phyloP scores from a whole-genome alignment of 2,329 filamentous ascomycete genomes.

The Coleophoma crateriformis region DNA sequence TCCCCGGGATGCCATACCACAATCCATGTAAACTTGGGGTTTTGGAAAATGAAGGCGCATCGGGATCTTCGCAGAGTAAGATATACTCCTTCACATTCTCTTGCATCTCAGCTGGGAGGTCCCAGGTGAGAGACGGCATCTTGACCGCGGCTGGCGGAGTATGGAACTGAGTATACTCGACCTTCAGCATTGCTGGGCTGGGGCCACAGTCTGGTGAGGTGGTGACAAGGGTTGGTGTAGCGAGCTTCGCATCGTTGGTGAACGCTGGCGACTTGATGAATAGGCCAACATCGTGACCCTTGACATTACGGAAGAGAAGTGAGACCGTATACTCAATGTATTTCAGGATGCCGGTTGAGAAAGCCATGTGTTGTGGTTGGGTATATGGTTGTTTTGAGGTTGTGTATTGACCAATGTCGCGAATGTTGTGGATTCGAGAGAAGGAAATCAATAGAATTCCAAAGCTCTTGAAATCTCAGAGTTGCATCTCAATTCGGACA shows the following conservation, averaged over 20 bases:
- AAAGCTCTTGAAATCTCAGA: no score
- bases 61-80: constrained; percentile 26
- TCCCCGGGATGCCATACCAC: constrained; percentile 25
- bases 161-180: constrained; percentile 4
- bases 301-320: constrained; percentile 1
- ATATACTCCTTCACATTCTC: constrained; percentile 9
- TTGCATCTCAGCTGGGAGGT: constrained; percentile 3
- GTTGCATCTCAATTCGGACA: no score
- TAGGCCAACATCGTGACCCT: constrained; percentile 7
- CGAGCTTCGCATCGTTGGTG: background rate
- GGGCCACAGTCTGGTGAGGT: background rate
- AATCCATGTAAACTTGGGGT: constrained; percentile 23
- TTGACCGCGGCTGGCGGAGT: background rate
- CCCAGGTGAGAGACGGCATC: constrained; percentile 3
- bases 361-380: background rate
- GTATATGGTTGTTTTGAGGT: no score
- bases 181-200: background rate
- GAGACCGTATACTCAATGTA: constrained; percentile 7
- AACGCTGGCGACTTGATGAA: constrained; percentile 5
- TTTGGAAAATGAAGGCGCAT: constrained; percentile 17
- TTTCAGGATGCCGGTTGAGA: background rate
- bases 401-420: no score
- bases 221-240: constrained; percentile 4
- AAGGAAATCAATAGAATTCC: no score
- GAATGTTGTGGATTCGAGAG: no score